A percentile compares a stretch with the other conserved stretches of the same genome.
These are phyloP conservation scores for Dioscorea dumetorum DNA, from an alignment of 106 monocot species.

Conservation along the genomic window DNA sequence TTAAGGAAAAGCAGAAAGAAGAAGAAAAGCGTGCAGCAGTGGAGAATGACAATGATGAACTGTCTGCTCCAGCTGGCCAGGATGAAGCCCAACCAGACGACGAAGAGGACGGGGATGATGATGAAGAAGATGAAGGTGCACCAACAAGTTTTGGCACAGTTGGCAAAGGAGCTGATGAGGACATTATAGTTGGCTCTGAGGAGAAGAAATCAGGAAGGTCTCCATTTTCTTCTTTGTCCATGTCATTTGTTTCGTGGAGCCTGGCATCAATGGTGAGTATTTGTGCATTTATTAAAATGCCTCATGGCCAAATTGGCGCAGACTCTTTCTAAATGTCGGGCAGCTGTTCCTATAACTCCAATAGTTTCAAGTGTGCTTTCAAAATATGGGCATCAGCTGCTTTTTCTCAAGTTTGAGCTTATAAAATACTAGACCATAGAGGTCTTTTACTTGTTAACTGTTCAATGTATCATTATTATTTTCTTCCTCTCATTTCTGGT, in stretches of 20 bases:
- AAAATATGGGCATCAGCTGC: background rate
- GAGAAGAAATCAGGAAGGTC: slow-evolving; percentile 25
- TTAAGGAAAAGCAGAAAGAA: slow-evolving; percentile 71
- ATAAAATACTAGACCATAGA: background rate
- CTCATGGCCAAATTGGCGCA: too few species aligned
- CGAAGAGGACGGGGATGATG: slow-evolving; percentile 37
- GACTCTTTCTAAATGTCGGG: too few species aligned
- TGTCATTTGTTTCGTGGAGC: slow-evolving; percentile 37
- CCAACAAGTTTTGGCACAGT: slow-evolving; percentile 72
- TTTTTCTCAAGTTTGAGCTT: background rate
- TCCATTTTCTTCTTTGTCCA: slow-evolving; percentile 62
- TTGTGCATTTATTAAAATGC: too few species aligned
- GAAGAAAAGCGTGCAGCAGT: slow-evolving; percentile 44
- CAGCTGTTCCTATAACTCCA: background rate
- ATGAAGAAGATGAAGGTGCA: slow-evolving; percentile 47
- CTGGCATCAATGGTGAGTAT: slow-evolving; percentile 27
- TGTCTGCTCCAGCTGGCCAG: slow-evolving; percentile 2
- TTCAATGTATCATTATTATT: background rate
- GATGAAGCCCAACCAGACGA: slow-evolving; percentile 24
- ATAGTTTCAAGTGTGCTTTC: background rate
- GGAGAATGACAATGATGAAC: slow-evolving; percentile 17
- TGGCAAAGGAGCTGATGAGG: slow-evolving; percentile 11
- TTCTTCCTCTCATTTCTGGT: background rate
- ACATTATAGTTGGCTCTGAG: background rate
- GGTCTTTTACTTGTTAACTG: too few species aligned